Evolutionary conservation across 2,329 filamentous ascomycete genomes (phyloP), one percentile per base, ranked within the genome.

Genomic region (Ceratocystis diversiconidia): DNA sequence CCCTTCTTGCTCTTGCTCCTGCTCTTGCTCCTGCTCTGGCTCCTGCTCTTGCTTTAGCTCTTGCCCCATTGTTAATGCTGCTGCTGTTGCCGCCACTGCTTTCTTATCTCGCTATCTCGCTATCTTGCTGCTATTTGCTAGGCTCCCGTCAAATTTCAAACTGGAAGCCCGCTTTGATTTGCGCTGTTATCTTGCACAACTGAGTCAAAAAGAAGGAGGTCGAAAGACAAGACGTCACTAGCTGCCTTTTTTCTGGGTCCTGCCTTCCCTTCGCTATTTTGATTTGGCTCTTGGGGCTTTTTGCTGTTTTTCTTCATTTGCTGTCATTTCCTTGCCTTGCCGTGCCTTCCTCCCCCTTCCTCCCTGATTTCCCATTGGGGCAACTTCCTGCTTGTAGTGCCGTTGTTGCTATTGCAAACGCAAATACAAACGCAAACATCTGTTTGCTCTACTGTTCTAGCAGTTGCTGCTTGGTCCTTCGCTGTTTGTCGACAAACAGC

Each of bases 171-270:
- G 43, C 36, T 46, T 44, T 62, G 60, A 30, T 62, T 46, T 15
- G 60, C 36, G 30, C 55, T 32, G 55, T 36, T 59, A 59, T 59
- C 55, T 36, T 8, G 28, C 30, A n/a, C 28, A 12, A n/a, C 55
- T 32, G 55, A 59, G 55, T 59, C 25, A 59, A 59, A 36, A 28
- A 59, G n/a, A 28, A 17, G 32, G 32, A 28, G 55, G 36, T 41
- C 36, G 10, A 28, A 59, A 36, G 55, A 59, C 55, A 32, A 59
- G 55, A 59, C 55, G 55, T 59, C 55, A 59, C 32, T 59, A 59
- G 55, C 15, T 32, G 55, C 55, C 55, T 59, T 59, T 59, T 57
- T 57, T 59, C 28, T 59, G 55, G 55, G 55, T 32, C 55, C 32
- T 59, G 55, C 55, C 55, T 59, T 30, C 30, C 30, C 55, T 59